phyloP scores from a whole-genome alignment of 2,329 filamentous ascomycete species.

The Diaporthe nobilis region DNA sequence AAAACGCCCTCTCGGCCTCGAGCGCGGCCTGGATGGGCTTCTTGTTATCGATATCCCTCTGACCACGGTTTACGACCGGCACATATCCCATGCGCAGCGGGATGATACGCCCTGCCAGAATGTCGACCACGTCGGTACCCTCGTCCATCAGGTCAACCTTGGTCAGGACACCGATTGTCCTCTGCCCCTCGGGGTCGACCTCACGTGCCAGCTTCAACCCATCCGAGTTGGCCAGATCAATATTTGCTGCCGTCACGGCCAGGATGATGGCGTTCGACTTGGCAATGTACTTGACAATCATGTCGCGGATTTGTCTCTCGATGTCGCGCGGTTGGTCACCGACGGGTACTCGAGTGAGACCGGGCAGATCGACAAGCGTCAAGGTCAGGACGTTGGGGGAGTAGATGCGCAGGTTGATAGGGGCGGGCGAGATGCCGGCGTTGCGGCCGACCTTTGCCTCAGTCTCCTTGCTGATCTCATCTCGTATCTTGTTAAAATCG shows the following conservation, averaged over 20 bases:
- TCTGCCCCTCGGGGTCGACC: slow-evolving; percentile 93
- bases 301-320: slow-evolving; percentile 96
- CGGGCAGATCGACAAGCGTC: slow-evolving; percentile 95
- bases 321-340: slow-evolving; percentile 98
- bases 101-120: slow-evolving; percentile 97
- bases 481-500: slow-evolving; percentile 97
- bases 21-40: slow-evolving; percentile 92
- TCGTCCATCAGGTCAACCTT: slow-evolving; percentile 99
- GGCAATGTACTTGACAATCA: slow-evolving; percentile 98
- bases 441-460: slow-evolving; percentile 79
- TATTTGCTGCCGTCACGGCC: slow-evolving; percentile 96
- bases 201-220: slow-evolving; percentile 96
- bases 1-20: slow-evolving; percentile 96
- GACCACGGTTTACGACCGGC: slow-evolving; percentile 96
- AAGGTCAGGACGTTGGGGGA: slow-evolving; percentile 96
- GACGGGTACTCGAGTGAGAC: slow-evolving; percentile 97
- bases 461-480: slow-evolving; percentile 93
- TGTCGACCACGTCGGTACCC: slow-evolving; percentile 96
- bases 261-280: slow-evolving; percentile 99
- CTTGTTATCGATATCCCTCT: slow-evolving; percentile 98
- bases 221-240: slow-evolving; percentile 98
- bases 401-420: slow-evolving; percentile 99
- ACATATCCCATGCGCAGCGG: slow-evolving; percentile 93
- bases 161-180: slow-evolving; percentile 96
- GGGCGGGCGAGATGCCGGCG: slow-evolving; percentile 97